Percentiles rank a stretch among this genome's conserved stretches.
Evolutionary conservation across 768 basidiomycete genomes (phyloP).

Genomic region (Rhodocollybia butyracea): DNA sequence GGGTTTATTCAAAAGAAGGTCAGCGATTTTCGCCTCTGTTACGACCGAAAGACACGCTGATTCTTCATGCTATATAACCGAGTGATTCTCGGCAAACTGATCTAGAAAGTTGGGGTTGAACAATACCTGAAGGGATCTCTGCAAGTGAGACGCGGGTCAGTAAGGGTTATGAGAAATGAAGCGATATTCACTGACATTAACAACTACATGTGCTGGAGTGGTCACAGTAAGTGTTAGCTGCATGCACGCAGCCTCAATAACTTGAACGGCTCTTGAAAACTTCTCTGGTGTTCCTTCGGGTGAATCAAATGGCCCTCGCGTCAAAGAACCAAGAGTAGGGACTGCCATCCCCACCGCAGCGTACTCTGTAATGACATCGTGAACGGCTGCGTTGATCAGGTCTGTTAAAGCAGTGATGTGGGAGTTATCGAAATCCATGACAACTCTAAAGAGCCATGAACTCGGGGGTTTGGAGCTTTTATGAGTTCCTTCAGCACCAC

Average conservation of each 20-base stretch:
- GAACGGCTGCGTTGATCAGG: too few relatives aligned
- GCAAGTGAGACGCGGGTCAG: neutral
- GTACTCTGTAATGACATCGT: slow-evolving; percentile 28
- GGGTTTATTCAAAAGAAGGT: slow-evolving; percentile 30
- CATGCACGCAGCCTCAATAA: slow-evolving; percentile 31
- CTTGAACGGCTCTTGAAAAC: slow-evolving; percentile 25
- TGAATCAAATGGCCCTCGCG: slow-evolving; percentile 32
- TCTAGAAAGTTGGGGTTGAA: neutral
- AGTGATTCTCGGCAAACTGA: neutral
- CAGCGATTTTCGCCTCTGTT: slow-evolving; percentile 30
- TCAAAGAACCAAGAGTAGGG: slow-evolving; percentile 30
- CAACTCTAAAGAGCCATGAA: too few relatives aligned
- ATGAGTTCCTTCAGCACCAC: too few relatives aligned
- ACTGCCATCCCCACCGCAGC: slow-evolving; percentile 18
- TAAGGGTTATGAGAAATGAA: too few relatives aligned
- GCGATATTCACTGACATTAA: slow-evolving; percentile 19
- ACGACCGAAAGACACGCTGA: slow-evolving; percentile 30
- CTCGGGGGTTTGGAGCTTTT: too few relatives aligned
- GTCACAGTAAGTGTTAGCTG: slow-evolving; percentile 27
- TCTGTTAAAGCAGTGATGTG: too few relatives aligned
- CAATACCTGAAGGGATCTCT: slow-evolving; percentile 9
- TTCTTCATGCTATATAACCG: slow-evolving; percentile 22
- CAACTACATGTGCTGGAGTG: slow-evolving; percentile 24
- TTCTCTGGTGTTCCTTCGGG: slow-evolving; percentile 14
- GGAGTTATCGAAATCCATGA: too few relatives aligned